Base-by-base conservation (phyloP, 2,329 filamentous ascomycete genomes). In the Aspergillus vadensis region DNA sequence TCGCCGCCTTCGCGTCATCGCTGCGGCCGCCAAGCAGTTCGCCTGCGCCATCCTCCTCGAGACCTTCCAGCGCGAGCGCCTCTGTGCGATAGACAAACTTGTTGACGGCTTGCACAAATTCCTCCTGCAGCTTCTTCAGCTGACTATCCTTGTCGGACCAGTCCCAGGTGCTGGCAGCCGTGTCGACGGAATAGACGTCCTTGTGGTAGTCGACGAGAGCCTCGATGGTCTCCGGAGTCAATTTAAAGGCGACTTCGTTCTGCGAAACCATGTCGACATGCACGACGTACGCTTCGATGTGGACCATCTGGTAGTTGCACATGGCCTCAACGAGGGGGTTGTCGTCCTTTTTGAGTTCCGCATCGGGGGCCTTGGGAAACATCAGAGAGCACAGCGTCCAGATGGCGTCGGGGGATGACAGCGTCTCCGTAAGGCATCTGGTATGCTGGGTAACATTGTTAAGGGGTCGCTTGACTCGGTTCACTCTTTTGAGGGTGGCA, bases 221-320 rank as follows among this genome's bases (percentile, higher is more conserved):
- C 72, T 97, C 92, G 80, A 99, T 99, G 63, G 93, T 92, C 76
- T 98, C 95, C 60, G 89, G 86, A 23, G 93, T 98, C 72, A 99
- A 86, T 85, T 99, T 99, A 86, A 93, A 98, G 68, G 93, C 95
- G 72, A 99, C 92, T 82, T 98, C 95, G 76, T 96, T 95, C 79
- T 93, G 90, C 72, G 96, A 87, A 62, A 99, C 94, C 92, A 98
- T 97, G 82, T 99, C 95, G 78, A 99, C 92, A 78, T 98, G 94
- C 63, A 99, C 95, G 70, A 98, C 94, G 77, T 99, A 99, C 55
- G 95, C 95, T 80, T 98, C 93, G 70, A 98, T 82, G 76, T 97
- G 92, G 73, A 97, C 83, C 74, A 97, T 86, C 81, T 96, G 90
- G 79, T 94, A 95, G 85, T 96, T 96, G 85, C 91, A 92, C 65